These are phyloP conservation scores for Sordariomycetes sp. DNA, from an alignment of 2,329 filamentous ascomycete genomes.

Conservation along the genomic window DNA sequence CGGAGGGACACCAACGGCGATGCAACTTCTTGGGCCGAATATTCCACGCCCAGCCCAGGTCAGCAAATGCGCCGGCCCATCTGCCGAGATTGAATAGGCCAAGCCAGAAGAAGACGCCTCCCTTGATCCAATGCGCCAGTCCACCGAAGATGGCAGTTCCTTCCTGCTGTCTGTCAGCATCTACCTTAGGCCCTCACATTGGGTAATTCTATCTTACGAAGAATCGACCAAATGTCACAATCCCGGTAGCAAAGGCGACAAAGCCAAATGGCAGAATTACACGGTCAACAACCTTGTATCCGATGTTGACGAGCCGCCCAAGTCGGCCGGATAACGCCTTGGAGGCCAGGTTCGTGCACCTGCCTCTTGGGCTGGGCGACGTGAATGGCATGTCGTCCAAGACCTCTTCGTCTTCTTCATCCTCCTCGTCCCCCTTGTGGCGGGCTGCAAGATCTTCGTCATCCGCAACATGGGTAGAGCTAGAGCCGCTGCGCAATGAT, in stretches of 20 bases:
- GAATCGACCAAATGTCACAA: slow-evolving; percentile 71
- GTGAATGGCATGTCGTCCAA: slow-evolving; percentile 15
- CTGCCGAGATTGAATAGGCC: slow-evolving; percentile 79
- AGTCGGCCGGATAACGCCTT: slow-evolving; percentile 47
- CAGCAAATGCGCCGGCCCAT: slow-evolving; percentile 83
- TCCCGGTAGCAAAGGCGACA: slow-evolving; percentile 60
- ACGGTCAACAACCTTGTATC: slow-evolving; percentile 65
- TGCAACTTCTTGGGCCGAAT: slow-evolving; percentile 52
- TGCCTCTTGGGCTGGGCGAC: too few species aligned
- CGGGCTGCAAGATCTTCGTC: too few species aligned
- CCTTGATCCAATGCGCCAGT: slow-evolving; percentile 89
- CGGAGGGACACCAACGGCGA: slow-evolving; percentile 62
- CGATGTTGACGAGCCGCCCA: slow-evolving; percentile 46
- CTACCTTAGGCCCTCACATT: not conserved
- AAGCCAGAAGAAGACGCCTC: slow-evolving; percentile 90
- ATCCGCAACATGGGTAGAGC: slow-evolving; percentile 39
- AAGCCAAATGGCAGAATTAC: slow-evolving; percentile 73
- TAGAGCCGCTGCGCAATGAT: slow-evolving; percentile 55
- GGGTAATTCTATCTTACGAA: slow-evolving; percentile 53
- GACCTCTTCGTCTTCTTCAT: slow-evolving; percentile 37
- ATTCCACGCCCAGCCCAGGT: slow-evolving; percentile 95
- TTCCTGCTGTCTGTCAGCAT: slow-evolving; percentile 36
- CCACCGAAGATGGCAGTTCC: slow-evolving; percentile 67
- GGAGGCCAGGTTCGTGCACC: too few species aligned
- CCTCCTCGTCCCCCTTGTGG: too few species aligned